Base-by-base conservation (phyloP, 2,329 filamentous ascomycete species). In the Stachybotrys echinatus region DNA sequence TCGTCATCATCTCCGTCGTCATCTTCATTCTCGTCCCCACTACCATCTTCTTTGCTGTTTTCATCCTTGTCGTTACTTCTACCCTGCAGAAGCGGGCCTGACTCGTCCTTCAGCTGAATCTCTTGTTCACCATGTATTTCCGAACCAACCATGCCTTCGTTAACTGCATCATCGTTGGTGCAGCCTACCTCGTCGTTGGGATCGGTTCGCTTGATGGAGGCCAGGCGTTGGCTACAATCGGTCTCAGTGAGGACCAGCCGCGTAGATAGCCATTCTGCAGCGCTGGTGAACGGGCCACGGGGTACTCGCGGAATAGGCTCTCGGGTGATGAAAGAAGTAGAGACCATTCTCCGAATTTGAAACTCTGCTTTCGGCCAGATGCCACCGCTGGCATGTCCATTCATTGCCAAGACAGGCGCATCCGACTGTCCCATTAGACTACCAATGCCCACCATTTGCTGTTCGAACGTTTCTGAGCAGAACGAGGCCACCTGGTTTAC, bases 211-310 rank as follows among this genome's bases (percentile, higher is more conserved):
- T 31, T 31, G 6, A 31, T 31, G 27, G 27, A 31, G 27, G 27
- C 38, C 6, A 54, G 17, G 0, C 45, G 20, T 6, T 45, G 20
- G 6, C 40, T n/a, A n/a, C 49, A 54, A 22, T 55, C 49, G 0
- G 20, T 39, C 20, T 54, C 44, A 0, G 8, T 47, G 6, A 55
- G 50, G 3, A 18, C 10, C 2, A 72, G 49, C 12, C 65, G 50
- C 0, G 65, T 57, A 1, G 49, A 39, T 3, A 74, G 52, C 68
- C 68, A 74, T 27, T 68, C 67, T 4, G 61, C 51, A 44, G 65
- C 66, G 2, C 59, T 66, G 2, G 20, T 43, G 50, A 71, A 72
- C 0, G 70, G 68, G 0, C 69, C 71, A 0, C 68, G 64, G 2
- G 59, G 42, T 5, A 71, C 50, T 10, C 66, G 54, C 14, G 67